Conservation (phyloP, 495 filamentous ascomycete species). For the Lepidopterella palustris region DNA sequence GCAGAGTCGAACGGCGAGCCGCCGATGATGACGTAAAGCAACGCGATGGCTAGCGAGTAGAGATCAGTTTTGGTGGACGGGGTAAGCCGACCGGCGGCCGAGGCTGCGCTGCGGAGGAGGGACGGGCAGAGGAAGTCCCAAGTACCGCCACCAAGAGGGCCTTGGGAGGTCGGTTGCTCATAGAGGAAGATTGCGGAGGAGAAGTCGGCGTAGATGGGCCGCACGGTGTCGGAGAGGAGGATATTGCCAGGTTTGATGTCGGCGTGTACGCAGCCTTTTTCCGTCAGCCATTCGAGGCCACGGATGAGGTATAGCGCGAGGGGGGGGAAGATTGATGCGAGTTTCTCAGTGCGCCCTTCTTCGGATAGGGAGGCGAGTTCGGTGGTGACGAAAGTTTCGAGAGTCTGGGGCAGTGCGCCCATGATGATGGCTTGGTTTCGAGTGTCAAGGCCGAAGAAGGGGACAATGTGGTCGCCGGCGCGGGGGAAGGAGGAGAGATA, state of each 20-base stretch:
- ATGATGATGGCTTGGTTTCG: conserved; percentile 48
- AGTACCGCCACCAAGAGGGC: conserved; percentile 44
- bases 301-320: conserved; percentile 46
- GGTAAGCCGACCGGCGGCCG: conserved; percentile 21
- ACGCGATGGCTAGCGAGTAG: conserved; percentile 52
- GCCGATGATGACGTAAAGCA: conserved; percentile 51
- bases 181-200: conserved; percentile 48
- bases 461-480: conserved; percentile 42
- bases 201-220: conserved; percentile 52
- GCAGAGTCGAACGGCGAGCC: conserved; percentile 48
- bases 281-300: conserved; percentile 49
- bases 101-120: conserved; percentile 33
- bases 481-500: conserved; percentile 27
- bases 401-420: conserved; percentile 44
- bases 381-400: conserved; percentile 45
- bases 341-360: conserved; percentile 15
- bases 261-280: conserved; percentile 45
- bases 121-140: conserved; percentile 55
- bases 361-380: conserved; percentile 24
- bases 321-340: conserved; percentile 28
- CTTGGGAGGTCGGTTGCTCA: background rate
- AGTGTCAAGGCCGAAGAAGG: conserved; percentile 51
- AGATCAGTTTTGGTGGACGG: conserved; percentile 43
- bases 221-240: conserved; percentile 39
- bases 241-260: conserved; percentile 55